phyloP scores from a whole-genome alignment of 2,329 filamentous ascomycete genomes.

The Dactylonectria macrodidyma region DNA sequence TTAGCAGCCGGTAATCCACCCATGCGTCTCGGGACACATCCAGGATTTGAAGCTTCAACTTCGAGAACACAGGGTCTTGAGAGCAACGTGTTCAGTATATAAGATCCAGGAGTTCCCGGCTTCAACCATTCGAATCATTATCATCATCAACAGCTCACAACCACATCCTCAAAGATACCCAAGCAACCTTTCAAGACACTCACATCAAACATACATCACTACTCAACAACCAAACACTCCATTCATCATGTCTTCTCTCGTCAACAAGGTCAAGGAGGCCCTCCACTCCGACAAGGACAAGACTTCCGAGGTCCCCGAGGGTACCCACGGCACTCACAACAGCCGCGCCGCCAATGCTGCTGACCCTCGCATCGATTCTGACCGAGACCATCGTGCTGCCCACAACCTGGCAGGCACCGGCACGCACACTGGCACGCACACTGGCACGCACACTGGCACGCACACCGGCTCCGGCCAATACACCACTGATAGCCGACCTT shows the following conservation, averaged over 20 bases:
- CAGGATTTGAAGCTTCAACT: conserved; percentile 9
- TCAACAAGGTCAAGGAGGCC: conserved; percentile 74
- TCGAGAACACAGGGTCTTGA: conserved; percentile 33
- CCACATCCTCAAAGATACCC: conserved; percentile 33
- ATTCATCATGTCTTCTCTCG: conserved; percentile 67
- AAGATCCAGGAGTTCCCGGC: conserved; percentile 33
- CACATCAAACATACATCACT: conserved; percentile 18
- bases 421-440: not conserved
- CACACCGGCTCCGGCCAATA: not conserved
- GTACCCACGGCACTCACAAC: conserved; percentile 41
- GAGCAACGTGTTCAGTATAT: conserved; percentile 38
- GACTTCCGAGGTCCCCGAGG: conserved; percentile 40
- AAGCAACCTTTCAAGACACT: conserved; percentile 21
- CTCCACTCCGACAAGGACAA: conserved; percentile 64
- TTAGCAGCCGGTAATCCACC: not conserved
- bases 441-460: not conserved
- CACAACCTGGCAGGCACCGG: conserved; percentile 37
- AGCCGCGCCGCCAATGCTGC: conserved; percentile 57
- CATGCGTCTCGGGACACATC: conserved; percentile 9
- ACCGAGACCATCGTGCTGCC: conserved; percentile 58
- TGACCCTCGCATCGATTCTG: conserved; percentile 67
- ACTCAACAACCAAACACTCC: conserved; percentile 20
- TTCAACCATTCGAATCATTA: conserved; percentile 14
- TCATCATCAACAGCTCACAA: conserved; percentile 31
- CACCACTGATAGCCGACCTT: not conserved